phyloP scores from a whole-genome alignment of 1,284 basidiomycete genomes.

The Flammula alnicola region DNA sequence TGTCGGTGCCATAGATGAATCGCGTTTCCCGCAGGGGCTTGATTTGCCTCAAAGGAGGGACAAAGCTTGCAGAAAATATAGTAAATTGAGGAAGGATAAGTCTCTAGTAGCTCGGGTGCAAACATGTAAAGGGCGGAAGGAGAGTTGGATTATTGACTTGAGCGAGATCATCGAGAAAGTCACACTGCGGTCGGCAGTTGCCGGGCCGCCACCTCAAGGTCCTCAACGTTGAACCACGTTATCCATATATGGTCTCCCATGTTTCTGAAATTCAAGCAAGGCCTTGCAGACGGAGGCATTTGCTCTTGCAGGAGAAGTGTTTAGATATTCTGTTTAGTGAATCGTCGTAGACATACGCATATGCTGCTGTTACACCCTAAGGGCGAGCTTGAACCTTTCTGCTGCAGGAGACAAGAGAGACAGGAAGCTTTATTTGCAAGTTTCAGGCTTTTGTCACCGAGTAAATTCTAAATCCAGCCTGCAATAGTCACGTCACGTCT shows the following conservation, averaged over 20 bases:
- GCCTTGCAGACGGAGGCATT: background rate
- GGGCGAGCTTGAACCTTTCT: background rate
- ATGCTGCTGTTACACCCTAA: background rate
- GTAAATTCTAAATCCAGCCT: conserved; percentile 19
- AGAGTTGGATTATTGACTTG: too few relatives aligned
- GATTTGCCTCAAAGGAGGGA: too few relatives aligned
- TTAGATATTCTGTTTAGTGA: background rate
- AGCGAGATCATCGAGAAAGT: too few relatives aligned
- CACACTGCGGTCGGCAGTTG: too few relatives aligned
- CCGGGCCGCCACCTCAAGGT: too few relatives aligned
- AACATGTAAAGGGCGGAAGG: too few relatives aligned
- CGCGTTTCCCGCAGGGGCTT: too few relatives aligned
- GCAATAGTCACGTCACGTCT: conserved; percentile 26
- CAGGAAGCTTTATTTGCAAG: conserved; percentile 12
- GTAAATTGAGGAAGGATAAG: too few relatives aligned
- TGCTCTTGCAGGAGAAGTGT: too few relatives aligned
- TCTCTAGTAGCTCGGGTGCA: too few relatives aligned
- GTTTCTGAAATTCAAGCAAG: background rate
- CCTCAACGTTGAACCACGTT: conserved; percentile 33
- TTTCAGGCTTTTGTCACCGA: conserved; percentile 25
- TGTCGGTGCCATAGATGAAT: too few relatives aligned
- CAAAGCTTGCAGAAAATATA: too few relatives aligned
- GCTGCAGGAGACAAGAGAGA: background rate
- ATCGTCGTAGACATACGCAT: background rate
- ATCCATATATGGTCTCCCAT: conserved; percentile 28